phyloP scores from a whole-genome alignment of 768 basidiomycete species.

The Cystofilobasidium capitatum region DNA sequence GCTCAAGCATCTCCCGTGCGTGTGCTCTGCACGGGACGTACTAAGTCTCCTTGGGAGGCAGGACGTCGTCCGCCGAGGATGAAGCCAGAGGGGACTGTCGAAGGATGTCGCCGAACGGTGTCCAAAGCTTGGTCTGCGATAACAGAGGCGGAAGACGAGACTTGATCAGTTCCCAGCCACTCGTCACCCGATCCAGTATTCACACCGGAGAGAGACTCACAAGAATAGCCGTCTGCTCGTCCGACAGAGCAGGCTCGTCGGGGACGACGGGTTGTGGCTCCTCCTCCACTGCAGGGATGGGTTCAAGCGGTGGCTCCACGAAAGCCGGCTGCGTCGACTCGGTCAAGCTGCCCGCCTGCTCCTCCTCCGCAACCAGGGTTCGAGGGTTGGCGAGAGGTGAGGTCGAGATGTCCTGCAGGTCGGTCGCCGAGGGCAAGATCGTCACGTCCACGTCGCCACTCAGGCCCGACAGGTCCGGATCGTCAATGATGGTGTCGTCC shows the following conservation, averaged over 20 bases:
- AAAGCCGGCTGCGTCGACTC: too few species aligned
- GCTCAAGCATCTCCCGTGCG: neutral
- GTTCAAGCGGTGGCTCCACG: neutral
- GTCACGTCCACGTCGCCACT: neutral
- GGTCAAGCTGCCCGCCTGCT: too few species aligned
- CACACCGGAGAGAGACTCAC: neutral
- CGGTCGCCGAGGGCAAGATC: too few species aligned
- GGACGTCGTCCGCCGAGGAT: constrained; percentile 1
- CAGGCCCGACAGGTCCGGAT: neutral
- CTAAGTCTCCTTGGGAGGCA: neutral
- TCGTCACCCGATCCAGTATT: neutral
- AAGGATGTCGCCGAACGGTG: constrained; percentile 15
- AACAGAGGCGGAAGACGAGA: neutral
- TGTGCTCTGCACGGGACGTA: neutral
- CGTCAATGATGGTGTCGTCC: neutral
- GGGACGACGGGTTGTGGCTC: neutral
- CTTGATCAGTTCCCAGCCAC: neutral
- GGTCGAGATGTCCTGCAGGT: too few species aligned
- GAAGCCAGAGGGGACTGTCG: constrained; percentile 17
- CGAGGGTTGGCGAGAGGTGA: too few species aligned
- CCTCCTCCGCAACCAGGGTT: too few species aligned
- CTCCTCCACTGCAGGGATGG: neutral
- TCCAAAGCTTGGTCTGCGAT: constrained; percentile 18
- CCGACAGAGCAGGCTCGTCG: neutral
- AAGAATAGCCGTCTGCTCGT: constrained; percentile 1